Percentiles rank a stretch among this genome's conserved stretches.
Conservation (phyloP, 2,329 filamentous ascomycete genomes). For the Verticillium longisporum region DNA sequence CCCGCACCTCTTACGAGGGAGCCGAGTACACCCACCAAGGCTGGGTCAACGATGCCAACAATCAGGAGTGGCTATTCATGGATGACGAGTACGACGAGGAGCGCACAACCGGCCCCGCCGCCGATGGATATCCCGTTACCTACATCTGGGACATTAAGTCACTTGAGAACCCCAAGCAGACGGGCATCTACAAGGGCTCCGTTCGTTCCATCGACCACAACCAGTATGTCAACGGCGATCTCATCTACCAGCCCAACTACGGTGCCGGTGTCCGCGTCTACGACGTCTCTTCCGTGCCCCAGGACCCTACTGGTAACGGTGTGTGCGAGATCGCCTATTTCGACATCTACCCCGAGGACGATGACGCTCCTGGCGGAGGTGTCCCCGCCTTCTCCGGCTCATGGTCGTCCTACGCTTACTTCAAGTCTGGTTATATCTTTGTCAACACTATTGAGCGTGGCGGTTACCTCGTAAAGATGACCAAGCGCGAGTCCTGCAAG, state of each 20-base stretch:
- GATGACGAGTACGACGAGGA: conserved; percentile 43
- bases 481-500: conserved; percentile 1
- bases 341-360: conserved; percentile 30
- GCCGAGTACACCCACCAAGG: conserved; percentile 51
- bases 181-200: conserved; percentile 27
- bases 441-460: conserved; percentile 10
- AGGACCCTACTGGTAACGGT: conserved; percentile 24
- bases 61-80: conserved; percentile 31
- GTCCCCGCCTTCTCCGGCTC: conserved; percentile 1
- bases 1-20: conserved; percentile 44
- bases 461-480: conserved; percentile 6
- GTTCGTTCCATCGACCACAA: conserved; percentile 22
- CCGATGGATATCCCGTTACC: conserved; percentile 32
- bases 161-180: conserved; percentile 29
- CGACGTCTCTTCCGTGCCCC: conserved; percentile 18
- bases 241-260: conserved; percentile 36
- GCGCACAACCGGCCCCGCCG: conserved; percentile 22
- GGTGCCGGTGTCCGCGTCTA: conserved; percentile 27
- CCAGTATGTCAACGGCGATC: conserved; percentile 30
- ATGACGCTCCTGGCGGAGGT: conserved; percentile 9
- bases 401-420: conserved; percentile 7
- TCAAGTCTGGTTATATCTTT: conserved; percentile 7
- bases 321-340: conserved; percentile 36
- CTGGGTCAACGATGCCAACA: conserved; percentile 38
- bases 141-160: conserved; percentile 38